Percentiles rank a stretch among this genome's conserved stretches.
Evolutionary conservation across 768 basidiomycete genomes (phyloP).

Genomic region (Coprinopsis sp.): DNA sequence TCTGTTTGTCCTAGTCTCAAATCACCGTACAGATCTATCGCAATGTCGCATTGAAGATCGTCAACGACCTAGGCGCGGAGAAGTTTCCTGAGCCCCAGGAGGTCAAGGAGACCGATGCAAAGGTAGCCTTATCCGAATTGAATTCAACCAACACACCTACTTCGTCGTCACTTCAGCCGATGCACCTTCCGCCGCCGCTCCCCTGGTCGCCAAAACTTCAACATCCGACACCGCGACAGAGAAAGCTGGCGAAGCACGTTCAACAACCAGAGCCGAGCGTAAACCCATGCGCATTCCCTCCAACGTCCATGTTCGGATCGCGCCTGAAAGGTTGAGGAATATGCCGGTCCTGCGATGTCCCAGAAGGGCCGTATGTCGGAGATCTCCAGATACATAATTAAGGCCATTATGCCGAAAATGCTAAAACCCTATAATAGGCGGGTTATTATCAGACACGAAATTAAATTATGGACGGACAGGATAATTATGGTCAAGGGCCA

Average conservation of each 20-base stretch:
- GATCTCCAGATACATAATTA: too few relatives aligned
- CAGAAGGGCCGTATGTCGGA: slow-evolving; percentile 93
- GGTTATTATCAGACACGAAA: too few relatives aligned
- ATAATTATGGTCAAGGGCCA: too few relatives aligned
- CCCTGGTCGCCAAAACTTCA: slow-evolving; percentile 18
- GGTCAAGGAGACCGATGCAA: too few relatives aligned
- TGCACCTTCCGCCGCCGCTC: too few relatives aligned
- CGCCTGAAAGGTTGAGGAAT: slow-evolving; percentile 86
- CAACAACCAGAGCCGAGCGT: slow-evolving; percentile 68
- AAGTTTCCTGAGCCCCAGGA: slow-evolving; percentile 78
- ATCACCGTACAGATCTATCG: slow-evolving; percentile 98
- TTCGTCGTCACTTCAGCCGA: too few relatives aligned
- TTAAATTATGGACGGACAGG: too few relatives aligned
- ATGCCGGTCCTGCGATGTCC: slow-evolving; percentile 93
- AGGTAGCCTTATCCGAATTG: slow-evolving; percentile 17
- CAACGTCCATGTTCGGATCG: slow-evolving; percentile 74
- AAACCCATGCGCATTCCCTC: slow-evolving; percentile 79
- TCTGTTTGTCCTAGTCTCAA: not conserved
- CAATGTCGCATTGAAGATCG: slow-evolving; percentile 90
- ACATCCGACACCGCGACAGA: slow-evolving; percentile 14
- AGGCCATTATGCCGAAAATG: too few relatives aligned
- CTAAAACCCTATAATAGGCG: too few relatives aligned
- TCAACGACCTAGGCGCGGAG: slow-evolving; percentile 85
- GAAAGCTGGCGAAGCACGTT: slow-evolving; percentile 5
- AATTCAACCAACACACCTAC: slow-evolving; percentile 16